Base-by-base conservation (phyloP, 106 monocot genomes). In the Chionographis japonica region DNA sequence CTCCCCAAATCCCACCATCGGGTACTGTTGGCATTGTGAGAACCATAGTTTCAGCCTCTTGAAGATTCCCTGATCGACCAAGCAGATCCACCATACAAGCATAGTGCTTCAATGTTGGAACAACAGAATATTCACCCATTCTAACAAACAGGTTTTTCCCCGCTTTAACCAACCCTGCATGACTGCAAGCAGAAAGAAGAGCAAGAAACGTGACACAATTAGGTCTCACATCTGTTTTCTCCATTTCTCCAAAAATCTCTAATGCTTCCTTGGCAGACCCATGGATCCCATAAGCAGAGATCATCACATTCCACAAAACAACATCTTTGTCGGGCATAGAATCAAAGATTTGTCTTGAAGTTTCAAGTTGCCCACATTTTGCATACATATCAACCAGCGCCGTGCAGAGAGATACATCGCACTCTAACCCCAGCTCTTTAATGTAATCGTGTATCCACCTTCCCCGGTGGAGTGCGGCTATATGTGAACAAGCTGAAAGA, bases 241-340 rank as follows among this genome's bases (percentile, higher is more conserved):
- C 79, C 83, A 91, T 85, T 58, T 86, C 58, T 19, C 46, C 37
- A 37, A 95, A 88, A 3, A 88, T 12, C 12, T 81, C 61, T 12
- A 95, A 58, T 64, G 94, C 83, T 75, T 81, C 75, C 38, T 74
- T 58, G 15, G 79, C 85, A 78, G 72, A 50, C 0, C 94, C 94
- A 84, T 95, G 94, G 55, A 67, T 81, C 4, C 85, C 81, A 59
- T 88, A 95, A 3, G 74, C 81, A 50, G 85, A 79, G 16, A 95
- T 88, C 85, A 95, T 95, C 43, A 77, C 88, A 78, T 88, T 95
- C 88, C 88, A 95, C 54, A 85, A 73, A 57, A 90, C 70, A 59
- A 79, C 60, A 74, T 95, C 94, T 65, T 58, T 91, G 55, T 83
- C 64, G 4, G 51, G 72, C 78, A 88, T 86, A n/a, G 76, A 78